Base-by-base conservation (phyloP, 1,139 yeast genomes). In the Scheffersomyces lignicola region DNA sequence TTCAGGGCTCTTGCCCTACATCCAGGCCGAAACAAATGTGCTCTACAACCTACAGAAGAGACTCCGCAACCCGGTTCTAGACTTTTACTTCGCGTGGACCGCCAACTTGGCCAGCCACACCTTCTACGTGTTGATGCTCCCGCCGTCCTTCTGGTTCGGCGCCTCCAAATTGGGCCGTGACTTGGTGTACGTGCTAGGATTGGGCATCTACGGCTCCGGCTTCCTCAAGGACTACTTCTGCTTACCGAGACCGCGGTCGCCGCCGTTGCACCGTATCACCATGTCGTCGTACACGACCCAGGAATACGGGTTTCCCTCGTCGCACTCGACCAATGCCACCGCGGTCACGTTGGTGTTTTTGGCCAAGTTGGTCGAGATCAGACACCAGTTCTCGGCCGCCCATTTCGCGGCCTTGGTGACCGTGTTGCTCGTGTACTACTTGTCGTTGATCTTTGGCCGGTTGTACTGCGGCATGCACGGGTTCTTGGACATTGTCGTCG, bases 381-480 rank as follows among this genome's bases (percentile, higher is more conserved):
- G 40, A 24, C 41, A 44, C 31, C 40, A 31, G n/a, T 38, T 40
- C 20, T 41, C 39, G 18, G 16, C 24, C 12, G 24, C 30, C 23
- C 23, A 48, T 34, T 21, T 13, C 36, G 16, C n/a, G 2, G 30
- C 35, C 39, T 30, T 53, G 15, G 38, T 52, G 18, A 41, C 41
- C 15, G 42, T 48, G 5, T 43, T 60, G 27, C 42, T 59, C 2
- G 29, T 75, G 11, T 89, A 90, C 54, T 83, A 80, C 51, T 42
- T 69, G 17, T 80, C 94, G 8, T 67, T 92, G 43, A 76, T 86
- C 1, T 59, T 78, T 43, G 98, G 98, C 18, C 69, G 98, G 38
- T 56, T 92, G 6, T 92, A 92, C 60, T 90, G 97, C 58, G 98
- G 98, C 4, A 92, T 92, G 98, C 98, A 92, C 60, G 98, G 98